Conservation (phyloP, 495 filamentous ascomycete genomes). For the Extremus antarcticus region DNA sequence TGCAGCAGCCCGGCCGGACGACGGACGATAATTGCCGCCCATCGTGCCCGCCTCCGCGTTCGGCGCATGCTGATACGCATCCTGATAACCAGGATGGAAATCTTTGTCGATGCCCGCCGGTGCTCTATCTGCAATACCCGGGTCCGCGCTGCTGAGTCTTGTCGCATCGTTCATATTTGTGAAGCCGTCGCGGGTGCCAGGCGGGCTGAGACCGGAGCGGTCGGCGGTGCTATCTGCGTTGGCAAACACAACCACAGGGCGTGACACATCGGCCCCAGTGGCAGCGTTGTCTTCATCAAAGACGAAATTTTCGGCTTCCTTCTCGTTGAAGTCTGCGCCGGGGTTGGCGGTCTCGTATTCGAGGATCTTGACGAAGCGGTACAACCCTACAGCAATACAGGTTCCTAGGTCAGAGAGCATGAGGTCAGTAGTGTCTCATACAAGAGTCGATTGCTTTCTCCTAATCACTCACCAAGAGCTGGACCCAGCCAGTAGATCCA, state of each 20-base stretch:
- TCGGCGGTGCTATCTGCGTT: neutral
- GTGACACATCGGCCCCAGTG: conserved; percentile 16
- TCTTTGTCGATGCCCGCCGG: neutral
- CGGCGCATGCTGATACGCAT: neutral
- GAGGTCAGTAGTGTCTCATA: too few relatives aligned
- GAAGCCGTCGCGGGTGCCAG: neutral
- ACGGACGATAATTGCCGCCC: neutral
- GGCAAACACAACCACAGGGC: conserved; percentile 6
- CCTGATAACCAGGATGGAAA: neutral
- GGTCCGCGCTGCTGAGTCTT: neutral
- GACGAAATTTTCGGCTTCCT: conserved; percentile 23
- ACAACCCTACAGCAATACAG: conserved; percentile 30
- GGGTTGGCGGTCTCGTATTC: conserved; percentile 72
- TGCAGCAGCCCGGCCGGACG: neutral
- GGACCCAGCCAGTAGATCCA: conserved; percentile 30
- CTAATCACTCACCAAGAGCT: too few relatives aligned
- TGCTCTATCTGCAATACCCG: neutral
- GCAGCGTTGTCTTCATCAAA: conserved; percentile 23
- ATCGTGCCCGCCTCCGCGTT: neutral
- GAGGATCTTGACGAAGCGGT: conserved; percentile 40
- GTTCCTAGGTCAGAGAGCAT: conserved; percentile 29
- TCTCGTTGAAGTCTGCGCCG: conserved; percentile 46
- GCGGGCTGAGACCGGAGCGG: neutral
- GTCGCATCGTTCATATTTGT: neutral
- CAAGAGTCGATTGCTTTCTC: too few relatives aligned